phyloP scores from a whole-genome alignment of 2,329 filamentous ascomycete species.

The Talaromyces sp. region DNA sequence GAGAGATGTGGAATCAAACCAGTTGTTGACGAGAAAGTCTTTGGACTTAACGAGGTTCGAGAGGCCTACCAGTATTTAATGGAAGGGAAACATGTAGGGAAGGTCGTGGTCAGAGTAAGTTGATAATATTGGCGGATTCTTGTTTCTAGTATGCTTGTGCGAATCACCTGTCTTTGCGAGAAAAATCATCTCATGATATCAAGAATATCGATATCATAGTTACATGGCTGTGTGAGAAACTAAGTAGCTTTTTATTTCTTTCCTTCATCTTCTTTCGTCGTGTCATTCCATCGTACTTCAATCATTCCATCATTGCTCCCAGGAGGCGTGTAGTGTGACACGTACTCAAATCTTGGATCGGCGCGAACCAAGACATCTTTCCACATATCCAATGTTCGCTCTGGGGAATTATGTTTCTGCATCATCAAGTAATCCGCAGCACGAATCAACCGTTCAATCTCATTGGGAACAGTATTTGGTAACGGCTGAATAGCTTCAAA shows the following conservation, averaged over 20 bases:
- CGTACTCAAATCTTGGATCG: neutral
- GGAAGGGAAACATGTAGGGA: conserved; percentile 47
- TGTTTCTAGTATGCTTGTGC: neutral
- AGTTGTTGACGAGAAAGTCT: conserved; percentile 55
- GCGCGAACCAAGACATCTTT: neutral
- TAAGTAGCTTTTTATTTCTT: neutral
- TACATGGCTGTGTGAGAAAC: too few species aligned
- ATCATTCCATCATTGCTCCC: neutral
- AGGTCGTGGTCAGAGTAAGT: conserved; percentile 40
- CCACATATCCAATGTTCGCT: conserved; percentile 26
- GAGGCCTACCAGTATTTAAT: conserved; percentile 48
- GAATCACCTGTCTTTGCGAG: too few species aligned
- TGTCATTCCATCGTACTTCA: neutral
- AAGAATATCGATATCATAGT: too few species aligned
- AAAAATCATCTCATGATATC: too few species aligned
- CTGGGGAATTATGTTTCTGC: conserved; percentile 27
- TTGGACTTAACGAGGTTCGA: conserved; percentile 47
- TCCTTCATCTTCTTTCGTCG: neutral
- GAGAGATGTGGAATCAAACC: conserved; percentile 57
- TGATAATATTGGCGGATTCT: neutral
- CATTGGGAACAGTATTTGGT: conserved; percentile 14
- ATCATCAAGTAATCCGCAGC: conserved; percentile 29
- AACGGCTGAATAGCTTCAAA: conserved; percentile 28
- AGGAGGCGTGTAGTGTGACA: neutral
- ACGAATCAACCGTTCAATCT: conserved; percentile 17